A percentile compares a stretch with the other conserved stretches of the same genome.
phyloP scores from a whole-genome alignment of 2,329 filamentous ascomycete species.

The Verticillium nonalfalfae region DNA sequence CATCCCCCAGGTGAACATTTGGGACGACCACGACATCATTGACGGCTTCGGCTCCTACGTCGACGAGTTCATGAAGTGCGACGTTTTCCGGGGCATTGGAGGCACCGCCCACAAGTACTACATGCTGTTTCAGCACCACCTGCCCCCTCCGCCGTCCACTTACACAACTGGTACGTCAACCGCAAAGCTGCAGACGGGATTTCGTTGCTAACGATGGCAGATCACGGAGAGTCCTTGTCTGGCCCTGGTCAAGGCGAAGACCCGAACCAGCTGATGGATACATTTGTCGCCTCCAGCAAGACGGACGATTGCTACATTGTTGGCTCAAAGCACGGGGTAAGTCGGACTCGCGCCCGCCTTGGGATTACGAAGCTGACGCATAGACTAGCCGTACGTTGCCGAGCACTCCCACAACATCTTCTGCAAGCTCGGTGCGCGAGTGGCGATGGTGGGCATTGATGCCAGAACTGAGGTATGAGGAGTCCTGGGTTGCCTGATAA shows the following conservation, averaged over 20 bases:
- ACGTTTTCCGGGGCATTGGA: slow-evolving; percentile 88
- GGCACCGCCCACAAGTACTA: slow-evolving; percentile 97
- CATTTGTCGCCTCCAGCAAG: slow-evolving; percentile 57
- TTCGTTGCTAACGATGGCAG: slow-evolving; percentile 27
- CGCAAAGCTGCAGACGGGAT: slow-evolving; percentile 9
- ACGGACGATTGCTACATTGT: slow-evolving; percentile 70
- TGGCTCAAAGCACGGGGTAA: slow-evolving; percentile 66
- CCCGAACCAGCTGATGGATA: slow-evolving; percentile 64
- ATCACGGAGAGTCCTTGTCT: slow-evolving; percentile 32
- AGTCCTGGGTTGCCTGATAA: not conserved
- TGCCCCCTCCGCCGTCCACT: slow-evolving; percentile 77
- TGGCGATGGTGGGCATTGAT: slow-evolving; percentile 84
- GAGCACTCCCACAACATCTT: slow-evolving; percentile 85
- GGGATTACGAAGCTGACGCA: slow-evolving; percentile 20
- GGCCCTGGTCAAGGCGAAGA: slow-evolving; percentile 46
- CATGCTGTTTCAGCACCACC: slow-evolving; percentile 92
- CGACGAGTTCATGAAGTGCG: slow-evolving; percentile 86
- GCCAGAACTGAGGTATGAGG: slow-evolving; percentile 72
- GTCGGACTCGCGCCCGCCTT: slow-evolving; percentile 27
- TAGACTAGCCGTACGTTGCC: slow-evolving; percentile 77
- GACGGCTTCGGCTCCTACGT: slow-evolving; percentile 93
- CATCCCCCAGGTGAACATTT: slow-evolving; percentile 94
- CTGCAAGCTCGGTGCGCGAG: slow-evolving; percentile 71
- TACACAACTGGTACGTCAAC: slow-evolving; percentile 65
- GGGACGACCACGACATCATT: slow-evolving; percentile 95